These are phyloP conservation scores for Candolleomyces eurysporus DNA, from an alignment of 768 basidiomycete species.

Conservation along the genomic window DNA sequence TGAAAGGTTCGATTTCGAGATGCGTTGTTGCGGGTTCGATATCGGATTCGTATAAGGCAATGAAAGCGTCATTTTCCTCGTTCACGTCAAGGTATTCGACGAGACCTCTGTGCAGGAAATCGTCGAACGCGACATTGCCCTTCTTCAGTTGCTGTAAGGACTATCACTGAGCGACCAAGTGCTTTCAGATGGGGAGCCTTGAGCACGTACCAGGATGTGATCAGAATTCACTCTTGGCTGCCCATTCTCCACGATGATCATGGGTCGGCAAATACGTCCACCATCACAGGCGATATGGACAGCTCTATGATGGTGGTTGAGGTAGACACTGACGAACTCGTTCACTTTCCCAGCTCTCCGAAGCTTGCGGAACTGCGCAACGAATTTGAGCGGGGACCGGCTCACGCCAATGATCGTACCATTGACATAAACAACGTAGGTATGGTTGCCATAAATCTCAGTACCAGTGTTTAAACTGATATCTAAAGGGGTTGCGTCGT, in stretches of 20 bases:
- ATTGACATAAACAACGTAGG: conserved; percentile 95
- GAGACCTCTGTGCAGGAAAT: conserved; percentile 87
- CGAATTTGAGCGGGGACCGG: conserved; percentile 80
- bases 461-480: conserved; percentile 89
- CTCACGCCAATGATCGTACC: conserved; percentile 95
- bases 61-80: conserved; percentile 97
- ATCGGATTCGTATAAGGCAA: conserved; percentile 90
- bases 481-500: conserved; percentile 43
- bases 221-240: conserved; percentile 72
- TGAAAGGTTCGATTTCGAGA: conserved; percentile 98
- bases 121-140: conserved; percentile 81
- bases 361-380: conserved; percentile 86
- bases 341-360: conserved; percentile 89
- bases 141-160: conserved; percentile 70
- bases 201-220: conserved; percentile 66
- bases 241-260: conserved; percentile 92
- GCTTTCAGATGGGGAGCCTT: background rate
- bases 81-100: conserved; percentile 99
- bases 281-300: conserved; percentile 98
- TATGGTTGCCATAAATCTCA: conserved; percentile 92
- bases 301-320: conserved; percentile 91
- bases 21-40: conserved; percentile 85
- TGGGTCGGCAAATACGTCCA: conserved; percentile 95
- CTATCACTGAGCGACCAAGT: background rate
- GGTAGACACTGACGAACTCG: conserved; percentile 95